Base-by-base conservation (phyloP, 345 rosid species). In the Euphorbia peplus region DNA sequence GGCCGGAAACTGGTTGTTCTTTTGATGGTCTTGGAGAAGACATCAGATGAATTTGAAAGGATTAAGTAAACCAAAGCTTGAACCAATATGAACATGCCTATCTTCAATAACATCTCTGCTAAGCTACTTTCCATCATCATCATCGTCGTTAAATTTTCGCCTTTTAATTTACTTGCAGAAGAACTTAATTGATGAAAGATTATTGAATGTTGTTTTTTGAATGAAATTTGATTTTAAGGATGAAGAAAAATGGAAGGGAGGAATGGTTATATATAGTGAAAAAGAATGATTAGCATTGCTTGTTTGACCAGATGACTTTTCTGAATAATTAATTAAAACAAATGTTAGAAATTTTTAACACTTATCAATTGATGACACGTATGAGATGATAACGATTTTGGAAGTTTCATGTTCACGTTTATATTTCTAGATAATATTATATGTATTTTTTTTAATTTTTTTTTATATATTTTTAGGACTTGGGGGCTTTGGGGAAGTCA, bases 51-150 rank as follows among this genome's bases (percentile, higher is more conserved):
- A 29, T 78, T 81, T 3, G 89, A 72, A 19, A 87, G 87, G 13
- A 90, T 84, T 56, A 87, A 75, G 70, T 86, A 90, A 14, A 89
- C 87, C 71, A 90, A 71, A 3, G 77, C 86, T 77, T 87, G 96
- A 7, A 87, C 84, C 50, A 84, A 16, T 32, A 71, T 74, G 59
- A 90, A 87, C 46, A 65, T 7, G 32, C 58, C 73, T 69, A 79
- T 76, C 81, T 87, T 87, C 69, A 83, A 42, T 39, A 87, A 19
- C 76, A 73, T 70, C 11, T 76, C 86, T 24, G 68, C 81, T 63
- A 78, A 63, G 66, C 80, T 69, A 51, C 79, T 78, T 53, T 83
- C 86, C 73, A 72, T 79, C 74, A 37, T 67, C 75, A 28, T 63
- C 58, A 21, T 52, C 57, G 8, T 3, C 4, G 2, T 52, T n/a